Percentiles rank a stretch among this genome's conserved stretches.
These are phyloP conservation scores for Plasmodium yoelii DNA, from an alignment of 169 alveolate genomes.

Conservation along the genomic window DNA sequence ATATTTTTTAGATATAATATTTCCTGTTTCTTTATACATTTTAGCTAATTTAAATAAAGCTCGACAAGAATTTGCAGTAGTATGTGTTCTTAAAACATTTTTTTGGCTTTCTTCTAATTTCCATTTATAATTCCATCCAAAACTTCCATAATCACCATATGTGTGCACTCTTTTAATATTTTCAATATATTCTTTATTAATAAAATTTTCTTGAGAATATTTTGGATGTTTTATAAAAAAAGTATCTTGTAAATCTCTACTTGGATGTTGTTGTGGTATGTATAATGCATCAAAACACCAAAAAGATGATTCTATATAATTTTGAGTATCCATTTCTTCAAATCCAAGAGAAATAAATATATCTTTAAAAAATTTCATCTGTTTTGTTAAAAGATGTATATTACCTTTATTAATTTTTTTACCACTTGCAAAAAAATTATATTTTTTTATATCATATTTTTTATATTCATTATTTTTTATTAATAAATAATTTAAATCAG, in stretches of 20 bases:
- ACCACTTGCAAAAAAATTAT: slow-evolving; percentile 89
- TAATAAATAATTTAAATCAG: slow-evolving; percentile 26
- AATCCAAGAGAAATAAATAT: slow-evolving; percentile 94
- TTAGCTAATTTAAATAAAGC: slow-evolving; percentile 95
- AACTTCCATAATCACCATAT: slow-evolving; percentile 94
- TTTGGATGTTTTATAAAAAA: slow-evolving; percentile 93
- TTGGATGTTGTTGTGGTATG: slow-evolving; percentile 99
- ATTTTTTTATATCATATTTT: slow-evolving; percentile 84
- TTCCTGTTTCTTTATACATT: slow-evolving; percentile 85
- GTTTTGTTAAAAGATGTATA: slow-evolving; percentile 91
- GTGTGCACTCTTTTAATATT: slow-evolving; percentile 96
- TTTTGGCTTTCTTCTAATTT: slow-evolving; percentile 88
- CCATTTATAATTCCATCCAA: slow-evolving; percentile 99
- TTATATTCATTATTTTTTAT: slow-evolving; percentile 50
- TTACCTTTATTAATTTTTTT: slow-evolving; percentile 89
- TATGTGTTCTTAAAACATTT: slow-evolving; percentile 96
- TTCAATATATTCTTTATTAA: slow-evolving; percentile 88
- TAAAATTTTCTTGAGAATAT: background rate
- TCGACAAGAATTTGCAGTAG: slow-evolving; percentile 98
- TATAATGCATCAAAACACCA: slow-evolving; percentile 99
- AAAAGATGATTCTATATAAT: slow-evolving; percentile 98
- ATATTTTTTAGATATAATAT: slow-evolving; percentile 93
- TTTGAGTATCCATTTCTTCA: slow-evolving; percentile 99
- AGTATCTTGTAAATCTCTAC: slow-evolving; percentile 99
- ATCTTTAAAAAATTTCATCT: slow-evolving; percentile 88